Conservation (phyloP, 306 rosid species). For the Cucurbita pepo region DNA sequence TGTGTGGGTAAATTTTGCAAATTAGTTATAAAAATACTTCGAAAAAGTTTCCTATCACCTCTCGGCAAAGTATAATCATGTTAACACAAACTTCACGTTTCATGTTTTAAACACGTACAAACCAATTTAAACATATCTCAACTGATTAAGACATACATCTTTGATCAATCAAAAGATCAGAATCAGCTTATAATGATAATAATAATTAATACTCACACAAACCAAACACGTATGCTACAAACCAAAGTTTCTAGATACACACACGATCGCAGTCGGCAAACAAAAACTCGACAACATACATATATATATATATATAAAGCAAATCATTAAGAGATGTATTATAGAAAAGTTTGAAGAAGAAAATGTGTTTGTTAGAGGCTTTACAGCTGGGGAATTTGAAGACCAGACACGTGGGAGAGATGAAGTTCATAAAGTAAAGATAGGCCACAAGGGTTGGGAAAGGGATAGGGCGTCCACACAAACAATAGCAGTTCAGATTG, state of each 20-base stretch:
- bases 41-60: too few species aligned
- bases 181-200: too few species aligned
- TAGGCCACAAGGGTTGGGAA: background rate
- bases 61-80: too few species aligned
- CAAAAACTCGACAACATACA: background rate
- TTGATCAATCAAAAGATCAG: too few species aligned
- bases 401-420: constrained; percentile 2
- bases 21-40: too few species aligned
- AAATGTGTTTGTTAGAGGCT: background rate
- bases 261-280: background rate
- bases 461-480: background rate
- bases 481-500: background rate
- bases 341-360: background rate
- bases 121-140: too few species aligned
- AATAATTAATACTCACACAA: too few species aligned
- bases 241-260: background rate
- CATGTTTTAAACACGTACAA: too few species aligned
- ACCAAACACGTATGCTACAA: background rate
- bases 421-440: background rate
- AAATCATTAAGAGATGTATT: background rate
- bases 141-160: too few species aligned
- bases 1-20: too few species aligned
- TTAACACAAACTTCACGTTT: too few species aligned
- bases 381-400: constrained; percentile 1
- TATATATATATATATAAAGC: background rate